Conservation (phyloP, 495 filamentous ascomycete genomes). For the Recurvomyces mirabilis region DNA sequence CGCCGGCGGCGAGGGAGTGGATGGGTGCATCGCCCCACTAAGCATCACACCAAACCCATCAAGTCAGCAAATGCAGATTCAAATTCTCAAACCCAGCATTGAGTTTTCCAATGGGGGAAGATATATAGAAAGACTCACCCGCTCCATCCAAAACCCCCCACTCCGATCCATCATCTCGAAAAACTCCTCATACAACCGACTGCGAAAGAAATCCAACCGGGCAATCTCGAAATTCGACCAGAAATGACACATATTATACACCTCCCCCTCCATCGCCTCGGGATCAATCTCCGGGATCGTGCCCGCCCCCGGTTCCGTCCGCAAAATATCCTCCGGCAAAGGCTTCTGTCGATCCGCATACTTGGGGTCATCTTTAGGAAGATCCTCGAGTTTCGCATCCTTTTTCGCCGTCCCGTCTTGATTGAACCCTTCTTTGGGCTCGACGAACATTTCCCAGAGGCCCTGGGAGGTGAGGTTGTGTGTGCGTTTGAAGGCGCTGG, state of each 20-base stretch:
- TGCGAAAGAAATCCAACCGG: constrained; percentile 85
- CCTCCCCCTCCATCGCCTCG: constrained; percentile 93
- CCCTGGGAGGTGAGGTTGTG: constrained; percentile 87
- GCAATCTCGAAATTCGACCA: constrained; percentile 99
- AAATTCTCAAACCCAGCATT: not conserved
- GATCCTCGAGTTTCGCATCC: constrained; percentile 25
- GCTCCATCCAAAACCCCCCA: constrained; percentile 97
- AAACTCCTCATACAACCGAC: constrained; percentile 93
- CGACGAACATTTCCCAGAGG: constrained; percentile 97
- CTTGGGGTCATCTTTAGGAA: constrained; percentile 50
- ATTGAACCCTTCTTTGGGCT: constrained; percentile 39
- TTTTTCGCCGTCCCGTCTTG: constrained; percentile 14
- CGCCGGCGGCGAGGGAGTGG: constrained; percentile 91
- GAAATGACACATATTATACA: constrained; percentile 99
- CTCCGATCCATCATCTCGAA: constrained; percentile 99
- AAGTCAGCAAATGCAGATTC: not conserved
- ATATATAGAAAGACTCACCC: constrained; percentile 47
- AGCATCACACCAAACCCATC: constrained; percentile 25
- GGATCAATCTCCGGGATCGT: constrained; percentile 70
- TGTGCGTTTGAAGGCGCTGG: constrained; percentile 93
- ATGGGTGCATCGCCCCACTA: constrained; percentile 99
- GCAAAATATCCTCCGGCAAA: constrained; percentile 73
- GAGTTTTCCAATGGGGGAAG: constrained; percentile 8
- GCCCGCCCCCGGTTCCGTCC: constrained; percentile 60
- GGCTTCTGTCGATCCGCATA: constrained; percentile 45